Evolutionary conservation across 208 protist species (phyloP), one percentile per base, ranked within the genome.

Genomic region (Angomonas ambiguus): DNA sequence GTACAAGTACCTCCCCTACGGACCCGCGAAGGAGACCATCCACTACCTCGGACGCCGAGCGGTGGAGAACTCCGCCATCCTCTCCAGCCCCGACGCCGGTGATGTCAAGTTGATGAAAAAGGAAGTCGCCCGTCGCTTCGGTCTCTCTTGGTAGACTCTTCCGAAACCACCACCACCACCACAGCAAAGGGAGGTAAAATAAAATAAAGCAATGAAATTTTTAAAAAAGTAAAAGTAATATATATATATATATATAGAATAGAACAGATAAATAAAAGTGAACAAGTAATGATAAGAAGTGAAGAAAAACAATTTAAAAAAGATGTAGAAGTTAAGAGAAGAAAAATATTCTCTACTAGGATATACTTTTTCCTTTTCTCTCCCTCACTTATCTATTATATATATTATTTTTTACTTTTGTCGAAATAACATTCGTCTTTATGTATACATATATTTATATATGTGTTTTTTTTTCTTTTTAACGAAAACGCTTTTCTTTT

Each of bases 1-100:
- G 8, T 94, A 84, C 80, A 96, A 95, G 81, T 99, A 99, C 85
- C 80, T 99, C 10, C 97, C 97, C 5, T 99, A 98, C 73, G 98
- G 98, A 10, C 97, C 97, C 30, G 88, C 98, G 33, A 56, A 82
- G 48, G 93, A 98, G 72, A 97, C 97, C 6, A 82, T 99, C 62
- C 96, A 98, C 35, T 99, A 99, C 75, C 80, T 98, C 27, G 85
- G 96, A 41, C 87, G 97, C 49, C 79, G 97, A n/a, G 93, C 93
- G 6, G 82, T 98, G 59, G 97, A 99, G 80, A 99, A 98, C 74
- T 75, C 84, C 30, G 77, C 88, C 6, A 79, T 96, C 35, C 67
- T 93, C n/a, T 69, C 61, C 11, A 76, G 58, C 48, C 72, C 71
- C 1, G 85, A 80, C 27, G 71, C 71, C 28, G 69, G 79, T 13